Evolutionary conservation across 208 protist species (phyloP).

Genomic region (Porcisia deanei): DNA sequence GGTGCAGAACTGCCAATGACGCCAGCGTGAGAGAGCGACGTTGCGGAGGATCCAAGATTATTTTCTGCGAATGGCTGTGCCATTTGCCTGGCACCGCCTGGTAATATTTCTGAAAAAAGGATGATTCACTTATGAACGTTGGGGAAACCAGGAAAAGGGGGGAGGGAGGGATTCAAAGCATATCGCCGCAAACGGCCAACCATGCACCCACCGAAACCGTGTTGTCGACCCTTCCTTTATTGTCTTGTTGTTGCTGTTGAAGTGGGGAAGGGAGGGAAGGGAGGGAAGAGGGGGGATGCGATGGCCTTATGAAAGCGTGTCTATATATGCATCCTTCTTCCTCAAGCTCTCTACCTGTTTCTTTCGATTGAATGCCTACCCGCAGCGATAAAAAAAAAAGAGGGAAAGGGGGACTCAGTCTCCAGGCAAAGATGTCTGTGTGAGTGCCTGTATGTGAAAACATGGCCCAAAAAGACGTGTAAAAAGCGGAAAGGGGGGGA

Average conservation of each 20-base stretch:
- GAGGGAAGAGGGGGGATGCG: too few relatives aligned
- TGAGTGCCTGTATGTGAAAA: background rate
- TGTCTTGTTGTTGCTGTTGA: background rate
- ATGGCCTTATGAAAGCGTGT: too few relatives aligned
- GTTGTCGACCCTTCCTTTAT: background rate
- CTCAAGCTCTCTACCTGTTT: too few relatives aligned
- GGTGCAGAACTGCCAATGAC: background rate
- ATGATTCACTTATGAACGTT: background rate
- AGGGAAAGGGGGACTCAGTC: background rate
- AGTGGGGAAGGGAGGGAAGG: background rate
- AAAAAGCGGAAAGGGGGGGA: constrained; percentile 2
- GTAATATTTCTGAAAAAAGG: background rate
- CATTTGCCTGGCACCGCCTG: background rate
- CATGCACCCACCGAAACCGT: background rate
- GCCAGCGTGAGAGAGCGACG: background rate
- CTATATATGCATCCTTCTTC: too few relatives aligned
- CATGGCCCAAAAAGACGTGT: background rate
- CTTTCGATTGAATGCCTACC: too few relatives aligned
- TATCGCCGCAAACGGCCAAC: background rate
- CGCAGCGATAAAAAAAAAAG: constrained; percentile 2
- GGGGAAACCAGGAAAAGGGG: background rate
- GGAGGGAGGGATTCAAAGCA: background rate
- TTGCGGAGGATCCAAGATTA: background rate
- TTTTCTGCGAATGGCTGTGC: background rate
- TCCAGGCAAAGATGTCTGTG: too few relatives aligned